These are phyloP conservation scores for Podila epicladia DNA, from an alignment of 192 early-diverging fungal genomes.

Conservation along the genomic window DNA sequence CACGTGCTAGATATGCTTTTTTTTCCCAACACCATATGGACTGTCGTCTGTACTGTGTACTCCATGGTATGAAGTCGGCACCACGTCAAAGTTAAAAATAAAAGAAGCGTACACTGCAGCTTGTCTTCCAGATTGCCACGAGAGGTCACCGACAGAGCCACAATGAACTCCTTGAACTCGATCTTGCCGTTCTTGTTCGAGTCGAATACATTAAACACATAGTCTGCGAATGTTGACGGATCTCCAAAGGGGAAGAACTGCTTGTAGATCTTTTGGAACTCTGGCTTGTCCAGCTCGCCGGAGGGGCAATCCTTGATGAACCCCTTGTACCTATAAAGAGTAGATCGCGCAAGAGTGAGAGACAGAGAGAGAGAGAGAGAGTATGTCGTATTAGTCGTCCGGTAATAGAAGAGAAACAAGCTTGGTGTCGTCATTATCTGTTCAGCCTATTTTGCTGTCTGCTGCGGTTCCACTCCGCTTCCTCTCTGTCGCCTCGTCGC, in stretches of 20 bases:
- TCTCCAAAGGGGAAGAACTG: slow-evolving; percentile 98
- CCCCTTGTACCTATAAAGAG: slow-evolving; percentile 81
- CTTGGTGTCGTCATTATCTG: too few species aligned
- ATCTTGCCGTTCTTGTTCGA: slow-evolving; percentile 89
- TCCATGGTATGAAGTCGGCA: not conserved
- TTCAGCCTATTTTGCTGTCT: too few species aligned
- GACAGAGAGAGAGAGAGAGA: not conserved
- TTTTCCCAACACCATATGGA: too few species aligned
- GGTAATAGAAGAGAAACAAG: not conserved
- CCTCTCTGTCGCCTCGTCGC: too few species aligned
- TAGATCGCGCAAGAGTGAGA: not conserved
- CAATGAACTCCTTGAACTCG: slow-evolving; percentile 93
- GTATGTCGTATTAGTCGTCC: not conserved
- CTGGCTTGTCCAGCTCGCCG: slow-evolving; percentile 83
- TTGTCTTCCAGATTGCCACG: slow-evolving; percentile 88
- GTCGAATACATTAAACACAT: slow-evolving; percentile 94
- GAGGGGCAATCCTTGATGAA: slow-evolving; percentile 93
- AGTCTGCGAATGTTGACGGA: slow-evolving; percentile 87
- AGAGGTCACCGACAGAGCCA: slow-evolving; percentile 85
- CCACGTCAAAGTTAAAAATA: not conserved
- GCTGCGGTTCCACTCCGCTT: too few species aligned
- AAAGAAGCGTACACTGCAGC: slow-evolving; percentile 71
- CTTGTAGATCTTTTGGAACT: slow-evolving; percentile 95
- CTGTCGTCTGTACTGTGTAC: not conserved
- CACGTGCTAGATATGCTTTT: too few species aligned